Conservation (phyloP, 2,329 filamentous ascomycete species). For the Calycina herbarum region DNA sequence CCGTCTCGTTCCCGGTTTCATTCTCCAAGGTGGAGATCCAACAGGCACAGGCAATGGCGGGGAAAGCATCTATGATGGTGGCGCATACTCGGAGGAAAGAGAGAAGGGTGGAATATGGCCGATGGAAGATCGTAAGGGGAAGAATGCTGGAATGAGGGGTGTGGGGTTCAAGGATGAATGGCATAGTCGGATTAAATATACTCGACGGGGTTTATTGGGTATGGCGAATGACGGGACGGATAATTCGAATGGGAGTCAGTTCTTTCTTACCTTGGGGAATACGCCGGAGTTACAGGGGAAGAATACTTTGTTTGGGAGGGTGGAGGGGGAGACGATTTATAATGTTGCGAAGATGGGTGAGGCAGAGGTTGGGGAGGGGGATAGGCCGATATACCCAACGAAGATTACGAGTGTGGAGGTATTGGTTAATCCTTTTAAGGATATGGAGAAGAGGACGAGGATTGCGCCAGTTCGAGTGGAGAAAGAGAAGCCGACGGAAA, state of each 20-base stretch:
- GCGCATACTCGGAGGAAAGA: constrained; percentile 57
- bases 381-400: constrained; percentile 82
- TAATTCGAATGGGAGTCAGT: constrained; percentile 92
- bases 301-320: constrained; percentile 90
- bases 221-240: constrained; percentile 88
- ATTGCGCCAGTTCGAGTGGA: constrained; percentile 49
- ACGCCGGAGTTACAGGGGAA: constrained; percentile 82
- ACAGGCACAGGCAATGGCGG: constrained; percentile 91
- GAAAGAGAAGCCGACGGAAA: constrained; percentile 41
- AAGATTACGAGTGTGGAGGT: constrained; percentile 75
- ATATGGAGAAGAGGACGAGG: constrained; percentile 70
- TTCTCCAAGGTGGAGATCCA: constrained; percentile 92
- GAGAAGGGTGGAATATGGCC: constrained; percentile 44
- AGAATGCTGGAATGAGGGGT: constrained; percentile 59
- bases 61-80: constrained; percentile 87
- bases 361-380: constrained; percentile 76
- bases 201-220: constrained; percentile 83
- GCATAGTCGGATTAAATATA: constrained; percentile 90
- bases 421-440: constrained; percentile 77
- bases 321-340: constrained; percentile 93
- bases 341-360: constrained; percentile 94
- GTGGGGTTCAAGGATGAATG: constrained; percentile 79
- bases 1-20: constrained; percentile 86
- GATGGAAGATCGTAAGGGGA: constrained; percentile 63
- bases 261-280: constrained; percentile 90